Evolutionary conservation across 305 asterid species (phyloP), one percentile per base, ranked within the genome.

Genomic region (Fraxinus sp.): DNA sequence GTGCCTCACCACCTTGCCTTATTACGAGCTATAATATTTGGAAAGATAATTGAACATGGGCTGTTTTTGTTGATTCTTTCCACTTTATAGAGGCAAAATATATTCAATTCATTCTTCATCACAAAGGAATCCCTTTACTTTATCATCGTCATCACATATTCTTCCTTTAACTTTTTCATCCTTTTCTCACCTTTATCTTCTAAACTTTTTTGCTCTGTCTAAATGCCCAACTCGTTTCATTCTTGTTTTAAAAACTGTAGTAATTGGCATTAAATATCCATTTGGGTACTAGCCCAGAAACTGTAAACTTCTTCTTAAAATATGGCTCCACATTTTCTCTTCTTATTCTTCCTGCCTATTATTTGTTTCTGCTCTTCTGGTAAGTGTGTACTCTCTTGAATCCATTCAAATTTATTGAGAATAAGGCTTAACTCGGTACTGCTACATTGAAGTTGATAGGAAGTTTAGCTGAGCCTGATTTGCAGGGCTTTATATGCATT

Each of bases 91-190:
- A 86, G 89, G 86, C 79, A 83, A 82, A 80, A 84, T 33, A 70
- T 66, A 82, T 76, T 52, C 86, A 83, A 83, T 77, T 84, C 49
- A 88, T 85, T 91, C 98, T 92, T 94, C 89, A 57, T 68, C 77
- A 80, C 89, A 92, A 92, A 94, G 97, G 33, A 90, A 93, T 18
- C 90, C 71, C 86, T 80, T 90, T 87, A 79, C 76, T 68, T 68
- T 68, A 73, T 78, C 79, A 77, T 79, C 73, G 81, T 83, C 84
- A 87, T 55, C 66, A 86, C 73, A 79, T 64, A 36, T 82, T 85
- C 81, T 75, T 87, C 78, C 84, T 89, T 80, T 90, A 37, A 49
- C 78, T 78, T 83, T 83, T 22, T 22, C 2, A 14, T 80, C 83
- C 75, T 76, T 64, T 41, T n/a, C 77, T 80, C 82, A 62, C 30